Base-by-base conservation (phyloP, 1,139 yeast genomes). In the Scheffersomyces titani region DNA sequence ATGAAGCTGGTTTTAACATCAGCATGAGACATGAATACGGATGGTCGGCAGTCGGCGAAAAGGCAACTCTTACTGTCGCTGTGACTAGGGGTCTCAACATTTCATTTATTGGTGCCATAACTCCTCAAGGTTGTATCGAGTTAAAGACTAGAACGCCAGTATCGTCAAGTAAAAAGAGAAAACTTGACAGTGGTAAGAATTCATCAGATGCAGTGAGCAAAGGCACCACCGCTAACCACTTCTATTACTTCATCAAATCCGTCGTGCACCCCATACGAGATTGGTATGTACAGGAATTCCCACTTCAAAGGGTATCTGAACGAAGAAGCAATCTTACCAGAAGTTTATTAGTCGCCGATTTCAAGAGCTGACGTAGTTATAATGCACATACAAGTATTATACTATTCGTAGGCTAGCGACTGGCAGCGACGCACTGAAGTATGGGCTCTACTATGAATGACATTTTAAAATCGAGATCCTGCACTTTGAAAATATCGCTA, bases 1-100 rank as follows among this genome's bases (percentile, higher is more conserved):
- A 54, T 40, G 54, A 54, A 44, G 51, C 51, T 21, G 54, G 49
- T 19, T 51, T 54, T 47, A 44, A 54, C 30, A 54, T 54, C 44
- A 54, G 40, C 19, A 54, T 21, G 54, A 51, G 48, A 36, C 46
- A 54, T 18, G n/a, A 47, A 9, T 40, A 48, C 3, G 56, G 51
- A 5, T 54, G 46, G 54, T 20, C 51, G 9, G 21, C 30, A 19
- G 44, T 49, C 9, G 51, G 51, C 18, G 51, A 49, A 49, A 49
- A 49, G 9, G 21, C 51, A 49, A 49, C 36, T 19, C 19, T 49
- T 20, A 49, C 21, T 16, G 50, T 48, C n/a, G 24, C 50, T 20
- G 50, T 49, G 5, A 20, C 30, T 19, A 19, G 30, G 11, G 51
- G 45, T n/a, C 40, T 19, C 24, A 5, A 5, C 4, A 11, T 36